A percentile compares a stretch with the other conserved stretches of the same genome.
Evolutionary conservation across 345 rosid species (phyloP).

Genomic region (Fremontodendron californicum): DNA sequence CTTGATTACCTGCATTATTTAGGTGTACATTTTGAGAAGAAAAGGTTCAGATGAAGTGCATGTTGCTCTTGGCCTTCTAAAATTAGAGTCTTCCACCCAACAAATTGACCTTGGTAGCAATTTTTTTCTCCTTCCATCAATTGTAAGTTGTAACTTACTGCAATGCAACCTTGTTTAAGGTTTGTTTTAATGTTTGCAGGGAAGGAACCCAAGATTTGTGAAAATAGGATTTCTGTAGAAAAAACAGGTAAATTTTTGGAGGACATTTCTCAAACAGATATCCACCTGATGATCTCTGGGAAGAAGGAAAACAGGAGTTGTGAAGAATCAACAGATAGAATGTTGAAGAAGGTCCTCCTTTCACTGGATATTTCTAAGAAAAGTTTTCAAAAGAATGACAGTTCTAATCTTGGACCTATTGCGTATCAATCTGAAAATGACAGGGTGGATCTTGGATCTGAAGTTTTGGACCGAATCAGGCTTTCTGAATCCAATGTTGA

Average conservation of each 20-base stretch:
- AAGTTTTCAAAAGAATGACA: background rate
- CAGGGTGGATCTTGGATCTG: conserved; percentile 19
- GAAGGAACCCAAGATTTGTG: background rate
- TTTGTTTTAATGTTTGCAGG: conserved; percentile 13
- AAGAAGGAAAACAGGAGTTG: background rate
- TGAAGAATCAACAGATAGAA: background rate
- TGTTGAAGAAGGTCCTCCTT: conserved; percentile 1
- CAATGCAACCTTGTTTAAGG: background rate
- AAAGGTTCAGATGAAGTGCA: conserved; percentile 32
- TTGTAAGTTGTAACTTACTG: background rate
- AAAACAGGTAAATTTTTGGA: background rate
- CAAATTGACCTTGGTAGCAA: conserved; percentile 11
- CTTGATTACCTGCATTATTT: background rate
- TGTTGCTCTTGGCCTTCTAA: conserved; percentile 36
- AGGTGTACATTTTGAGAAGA: conserved; percentile 42
- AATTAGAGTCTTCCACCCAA: conserved; percentile 20
- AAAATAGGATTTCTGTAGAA: background rate
- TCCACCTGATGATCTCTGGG: no score
- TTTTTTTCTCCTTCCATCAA: background rate
- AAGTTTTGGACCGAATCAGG: conserved; percentile 24
- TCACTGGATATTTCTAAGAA: background rate
- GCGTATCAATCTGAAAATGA: conserved; percentile 23
- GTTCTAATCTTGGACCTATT: background rate
- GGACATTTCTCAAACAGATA: background rate
- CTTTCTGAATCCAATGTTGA: conserved; percentile 24